Evolutionary conservation across 768 basidiomycete genomes (phyloP).

Genomic region (Neoboletus subvelutipes): DNA sequence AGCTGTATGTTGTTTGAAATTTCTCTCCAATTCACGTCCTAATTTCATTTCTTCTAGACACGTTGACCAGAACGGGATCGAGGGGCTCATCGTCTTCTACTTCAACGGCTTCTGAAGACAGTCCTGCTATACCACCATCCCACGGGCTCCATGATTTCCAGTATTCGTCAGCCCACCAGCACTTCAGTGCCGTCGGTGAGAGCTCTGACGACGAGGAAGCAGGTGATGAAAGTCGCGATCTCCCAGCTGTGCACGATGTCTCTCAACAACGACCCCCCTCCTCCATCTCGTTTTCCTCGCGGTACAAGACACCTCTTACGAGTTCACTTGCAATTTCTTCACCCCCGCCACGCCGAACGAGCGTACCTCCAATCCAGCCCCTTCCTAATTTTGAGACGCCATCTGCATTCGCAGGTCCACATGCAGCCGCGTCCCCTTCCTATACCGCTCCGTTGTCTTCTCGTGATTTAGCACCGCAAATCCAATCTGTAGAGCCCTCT

Average conservation of each 20-base stretch:
- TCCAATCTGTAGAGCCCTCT: slow-evolving; percentile 37
- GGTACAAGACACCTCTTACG: slow-evolving; percentile 76
- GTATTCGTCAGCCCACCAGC: slow-evolving; percentile 10
- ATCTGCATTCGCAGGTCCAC: slow-evolving; percentile 65
- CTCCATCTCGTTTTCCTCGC: slow-evolving; percentile 61
- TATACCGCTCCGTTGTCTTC: slow-evolving; percentile 40
- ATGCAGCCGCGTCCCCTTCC: slow-evolving; percentile 37
- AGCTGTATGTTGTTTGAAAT: slow-evolving; percentile 49
- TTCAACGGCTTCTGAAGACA: slow-evolving; percentile 53
- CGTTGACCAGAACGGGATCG: slow-evolving; percentile 44
- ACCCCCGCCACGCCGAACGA: slow-evolving; percentile 42
- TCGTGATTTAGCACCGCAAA: slow-evolving; percentile 39
- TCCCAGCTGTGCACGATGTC: slow-evolving; percentile 40
- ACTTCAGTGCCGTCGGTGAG: slow-evolving; percentile 30
- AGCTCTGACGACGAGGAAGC: slow-evolving; percentile 46
- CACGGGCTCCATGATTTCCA: slow-evolving; percentile 15
- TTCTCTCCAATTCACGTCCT: neutral
- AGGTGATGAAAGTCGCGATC: slow-evolving; percentile 49
- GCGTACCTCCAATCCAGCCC: slow-evolving; percentile 67
- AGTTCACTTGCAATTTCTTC: slow-evolving; percentile 60
- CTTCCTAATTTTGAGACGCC: slow-evolving; percentile 67
- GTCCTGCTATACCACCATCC: slow-evolving; percentile 22
- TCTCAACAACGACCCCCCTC: slow-evolving; percentile 61
- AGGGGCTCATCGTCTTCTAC: slow-evolving; percentile 63
- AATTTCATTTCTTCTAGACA: slow-evolving; percentile 22